These are phyloP conservation scores for Metschnikowia corniflorae DNA, from an alignment of 805 yeast genomes.

Conservation along the genomic window DNA sequence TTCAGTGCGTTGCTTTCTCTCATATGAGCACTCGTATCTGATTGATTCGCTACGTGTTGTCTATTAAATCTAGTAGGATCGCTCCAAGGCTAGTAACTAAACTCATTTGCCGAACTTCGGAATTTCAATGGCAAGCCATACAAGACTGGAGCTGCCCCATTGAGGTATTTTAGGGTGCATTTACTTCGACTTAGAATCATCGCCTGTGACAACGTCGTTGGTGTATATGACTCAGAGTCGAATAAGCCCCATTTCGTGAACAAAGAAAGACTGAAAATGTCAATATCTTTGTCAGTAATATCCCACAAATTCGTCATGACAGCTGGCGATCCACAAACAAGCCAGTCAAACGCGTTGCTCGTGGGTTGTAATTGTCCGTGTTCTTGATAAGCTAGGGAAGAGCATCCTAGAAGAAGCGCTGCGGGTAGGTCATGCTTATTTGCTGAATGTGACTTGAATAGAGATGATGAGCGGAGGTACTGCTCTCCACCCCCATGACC, in stretches of 20 bases:
- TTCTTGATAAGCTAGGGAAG: constrained; percentile 66
- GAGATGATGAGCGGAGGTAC: constrained; percentile 53
- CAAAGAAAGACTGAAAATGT: constrained; percentile 61
- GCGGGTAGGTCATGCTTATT: constrained; percentile 51
- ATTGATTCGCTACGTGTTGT: too few relatives aligned
- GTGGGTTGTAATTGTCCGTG: constrained; percentile 64
- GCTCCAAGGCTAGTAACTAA: too few relatives aligned
- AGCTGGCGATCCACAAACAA: constrained; percentile 79
- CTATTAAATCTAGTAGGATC: too few relatives aligned
- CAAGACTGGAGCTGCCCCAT: constrained; percentile 90
- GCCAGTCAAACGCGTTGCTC: constrained; percentile 74
- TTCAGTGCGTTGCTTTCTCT: too few relatives aligned
- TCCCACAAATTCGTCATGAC: constrained; percentile 90
- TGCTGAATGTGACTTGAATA: constrained; percentile 28
- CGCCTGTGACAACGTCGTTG: constrained; percentile 48
- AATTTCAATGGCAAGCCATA: constrained; percentile 73
- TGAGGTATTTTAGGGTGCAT: constrained; percentile 70
- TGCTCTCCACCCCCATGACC: constrained; percentile 99
- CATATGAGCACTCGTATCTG: too few relatives aligned
- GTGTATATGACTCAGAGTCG: constrained; percentile 17
- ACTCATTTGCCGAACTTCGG: too few relatives aligned
- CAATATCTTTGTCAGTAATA: constrained; percentile 94
- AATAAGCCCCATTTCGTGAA: constrained; percentile 64
- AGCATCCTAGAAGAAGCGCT: constrained; percentile 78
- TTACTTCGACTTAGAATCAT: constrained; percentile 57